A percentile compares a stretch with the other conserved stretches of the same genome.
Evolutionary conservation across 2,329 filamentous ascomycete species (phyloP).

Genomic region (Ustilaginoidea virens): DNA sequence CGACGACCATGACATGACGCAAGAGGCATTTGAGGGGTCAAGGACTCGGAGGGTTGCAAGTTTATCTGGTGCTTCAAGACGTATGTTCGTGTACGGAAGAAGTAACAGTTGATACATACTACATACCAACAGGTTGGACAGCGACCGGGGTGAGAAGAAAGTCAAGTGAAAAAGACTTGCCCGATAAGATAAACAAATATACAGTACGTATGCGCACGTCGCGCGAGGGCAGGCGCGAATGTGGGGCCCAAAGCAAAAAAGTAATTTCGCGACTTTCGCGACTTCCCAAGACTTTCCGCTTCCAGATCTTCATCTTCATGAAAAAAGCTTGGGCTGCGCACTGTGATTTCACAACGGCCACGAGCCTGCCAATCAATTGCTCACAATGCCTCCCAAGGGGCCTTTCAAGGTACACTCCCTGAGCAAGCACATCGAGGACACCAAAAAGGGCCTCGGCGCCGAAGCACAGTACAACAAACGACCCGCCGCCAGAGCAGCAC

Average conservation of each 20-base stretch:
- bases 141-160: no score
- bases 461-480: constrained; percentile 18
- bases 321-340: neutral
- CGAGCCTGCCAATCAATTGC: constrained; percentile 3
- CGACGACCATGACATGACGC: no score
- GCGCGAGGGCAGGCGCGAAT: neutral
- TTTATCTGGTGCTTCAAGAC: no score
- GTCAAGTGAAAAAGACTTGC: no score
- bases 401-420: constrained; percentile 21
- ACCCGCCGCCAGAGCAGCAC: constrained; percentile 10
- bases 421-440: constrained; percentile 21
- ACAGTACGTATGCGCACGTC: no score
- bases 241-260: no score
- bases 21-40: no score
- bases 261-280: constrained; percentile 6
- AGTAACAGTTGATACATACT: no score
- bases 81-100: no score
- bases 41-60: no score
- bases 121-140: no score
- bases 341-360: constrained; percentile 1
- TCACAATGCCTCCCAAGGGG: constrained; percentile 21
- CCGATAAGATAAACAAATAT: no score
- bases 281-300: constrained; percentile 5
- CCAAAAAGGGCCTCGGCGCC: constrained; percentile 19
- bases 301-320: constrained; percentile 1